A percentile compares a stretch with the other conserved stretches of the same genome.
Conservation (phyloP, 352 stramenopile species). For the Phytophthora boehmeriae region DNA sequence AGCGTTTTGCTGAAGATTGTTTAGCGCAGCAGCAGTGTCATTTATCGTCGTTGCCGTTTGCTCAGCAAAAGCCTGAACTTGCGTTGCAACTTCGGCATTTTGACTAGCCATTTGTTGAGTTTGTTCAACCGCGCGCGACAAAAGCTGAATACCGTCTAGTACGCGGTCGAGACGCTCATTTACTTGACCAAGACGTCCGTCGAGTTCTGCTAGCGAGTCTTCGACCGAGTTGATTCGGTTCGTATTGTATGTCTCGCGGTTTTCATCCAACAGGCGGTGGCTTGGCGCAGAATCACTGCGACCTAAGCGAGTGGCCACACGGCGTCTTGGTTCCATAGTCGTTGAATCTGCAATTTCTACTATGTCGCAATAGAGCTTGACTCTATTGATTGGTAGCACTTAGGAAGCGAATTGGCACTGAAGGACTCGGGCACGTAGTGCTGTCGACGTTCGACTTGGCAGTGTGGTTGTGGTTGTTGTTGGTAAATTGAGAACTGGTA, state of each 20-base stretch:
- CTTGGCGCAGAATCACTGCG: too few relatives aligned
- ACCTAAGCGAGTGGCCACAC: neutral
- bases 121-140: neutral
- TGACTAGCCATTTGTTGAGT: neutral
- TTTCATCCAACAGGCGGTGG: neutral
- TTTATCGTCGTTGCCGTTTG: neutral
- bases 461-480: too few relatives aligned
- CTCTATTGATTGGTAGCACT: too few relatives aligned
- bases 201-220: neutral
- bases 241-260: neutral
- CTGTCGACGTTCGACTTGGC: too few relatives aligned
- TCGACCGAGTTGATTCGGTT: neutral
- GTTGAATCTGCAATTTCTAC: constrained; percentile 14
- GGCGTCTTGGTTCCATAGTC: neutral
- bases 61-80: neutral
- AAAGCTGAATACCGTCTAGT: neutral
- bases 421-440: too few relatives aligned
- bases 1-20: neutral
- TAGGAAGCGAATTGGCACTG: too few relatives aligned
- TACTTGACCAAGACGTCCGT: neutral
- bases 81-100: neutral
- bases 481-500: too few relatives aligned
- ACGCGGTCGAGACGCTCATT: neutral
- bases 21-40: neutral
- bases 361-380: constrained; percentile 21